Conservation (phyloP, 345 rosid genomes). For the Eucalyptus erythrocorys region DNA sequence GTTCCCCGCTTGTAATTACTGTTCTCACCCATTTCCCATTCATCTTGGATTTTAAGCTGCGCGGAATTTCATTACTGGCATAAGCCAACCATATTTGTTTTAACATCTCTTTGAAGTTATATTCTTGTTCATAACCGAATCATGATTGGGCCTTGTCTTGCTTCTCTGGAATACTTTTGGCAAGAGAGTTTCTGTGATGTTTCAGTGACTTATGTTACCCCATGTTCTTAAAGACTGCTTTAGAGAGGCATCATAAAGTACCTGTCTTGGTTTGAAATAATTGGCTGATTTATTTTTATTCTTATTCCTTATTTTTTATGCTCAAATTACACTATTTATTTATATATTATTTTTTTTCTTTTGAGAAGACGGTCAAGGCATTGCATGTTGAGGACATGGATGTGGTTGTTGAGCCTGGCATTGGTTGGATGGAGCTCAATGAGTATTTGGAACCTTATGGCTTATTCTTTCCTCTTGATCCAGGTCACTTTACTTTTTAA, state of each 20-base stretch:
- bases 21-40: background rate
- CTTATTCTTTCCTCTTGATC: slow-evolving; percentile 92
- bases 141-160: background rate
- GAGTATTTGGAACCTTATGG: slow-evolving; percentile 81
- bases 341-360: background rate
- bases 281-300: background rate
- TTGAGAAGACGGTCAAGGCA: slow-evolving; percentile 57
- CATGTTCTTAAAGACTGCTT: background rate
- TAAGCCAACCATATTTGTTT: background rate
- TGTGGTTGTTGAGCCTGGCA: slow-evolving; percentile 93
- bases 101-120: background rate
- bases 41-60: background rate
- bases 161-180: background rate
- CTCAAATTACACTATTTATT: background rate
- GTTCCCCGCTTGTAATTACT: background rate
- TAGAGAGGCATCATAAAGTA: background rate
- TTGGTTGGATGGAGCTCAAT: slow-evolving; percentile 94
- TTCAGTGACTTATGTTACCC: background rate
- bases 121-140: background rate
- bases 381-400: slow-evolving; percentile 91
- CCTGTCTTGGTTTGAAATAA: background rate
- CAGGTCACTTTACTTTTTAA: slow-evolving; percentile 34
- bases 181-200: background rate
- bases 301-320: background rate
- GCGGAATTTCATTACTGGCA: background rate